phyloP scores from a whole-genome alignment of 495 filamentous ascomycete species.

The Xylaria longipes region DNA sequence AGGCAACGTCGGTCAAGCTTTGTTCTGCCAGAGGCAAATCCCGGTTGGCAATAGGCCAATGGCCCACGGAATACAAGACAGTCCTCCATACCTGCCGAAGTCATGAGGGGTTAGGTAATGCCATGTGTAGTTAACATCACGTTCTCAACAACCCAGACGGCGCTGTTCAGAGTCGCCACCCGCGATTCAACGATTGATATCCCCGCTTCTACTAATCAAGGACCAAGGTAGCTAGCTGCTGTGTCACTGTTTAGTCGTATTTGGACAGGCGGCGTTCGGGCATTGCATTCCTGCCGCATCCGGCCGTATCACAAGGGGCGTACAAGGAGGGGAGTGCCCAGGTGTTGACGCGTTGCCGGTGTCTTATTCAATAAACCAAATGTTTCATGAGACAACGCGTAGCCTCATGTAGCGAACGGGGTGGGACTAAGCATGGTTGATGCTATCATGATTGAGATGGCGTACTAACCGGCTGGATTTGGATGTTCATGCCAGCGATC shows the following conservation, averaged over 20 bases:
- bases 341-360: constrained; percentile 11
- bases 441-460: background rate
- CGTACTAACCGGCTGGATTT: background rate
- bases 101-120: background rate
- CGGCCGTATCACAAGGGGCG: constrained; percentile 25
- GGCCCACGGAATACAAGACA: background rate
- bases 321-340: background rate
- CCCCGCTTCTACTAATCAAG: background rate
- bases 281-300: constrained; percentile 15
- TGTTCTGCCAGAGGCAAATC: background rate
- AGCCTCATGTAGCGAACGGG: background rate
- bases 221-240: constrained; percentile 1
- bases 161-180: background rate
- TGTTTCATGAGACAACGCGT: background rate
- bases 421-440: background rate
- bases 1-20: background rate
- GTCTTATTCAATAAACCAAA: background rate
- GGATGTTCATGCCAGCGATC: background rate
- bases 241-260: constrained; percentile 12
- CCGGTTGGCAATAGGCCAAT: background rate
- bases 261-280: constrained; percentile 1
- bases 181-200: background rate
- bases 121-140: background rate
- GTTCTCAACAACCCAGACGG: background rate
- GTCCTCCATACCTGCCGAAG: background rate